Base-by-base conservation (phyloP, 2,329 filamentous ascomycete species). In the Hymenoscyphus fraxineus region DNA sequence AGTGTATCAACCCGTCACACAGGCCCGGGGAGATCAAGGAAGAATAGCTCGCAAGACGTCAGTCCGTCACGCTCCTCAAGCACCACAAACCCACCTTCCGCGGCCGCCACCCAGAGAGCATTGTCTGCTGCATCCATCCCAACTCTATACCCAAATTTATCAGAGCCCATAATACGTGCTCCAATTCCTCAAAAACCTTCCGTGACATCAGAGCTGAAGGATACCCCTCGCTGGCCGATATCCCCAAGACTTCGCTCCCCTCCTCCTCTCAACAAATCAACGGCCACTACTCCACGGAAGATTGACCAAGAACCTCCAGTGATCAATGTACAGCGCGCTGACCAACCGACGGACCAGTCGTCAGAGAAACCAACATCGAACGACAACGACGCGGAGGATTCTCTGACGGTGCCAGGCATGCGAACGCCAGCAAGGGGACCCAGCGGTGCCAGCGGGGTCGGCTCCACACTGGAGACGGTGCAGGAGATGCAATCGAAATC, bases 161-260 rank as follows among this genome's bases (percentile, higher is more conserved):
- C 86, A 65, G 91, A 96, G 68, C 77, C 84, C 6, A 80, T 81
- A 32, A 78, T 84, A 71, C 88, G 87, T 77, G 80, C 85, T 62
- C 82, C 87, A 56, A 83, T 83, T 67, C 85, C 89, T 15, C 83
- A 88, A 72, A 92, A 93, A 76, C 79, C 83, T 5, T 75, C 80
- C 31, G 73, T 80, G 67, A 74, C 76, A 59, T 75, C 80, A 60
- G 82, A 89, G 61, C 69, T 81, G 51, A 83, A 76, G 72, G 83
- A 87, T 64, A 83, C 83, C 61, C 86, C 86, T 67, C 85, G 88
- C 77, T 94, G 91, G 90, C 90, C 91, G 32, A 79, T 89, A 66
- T 93, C 91, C 58, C 91, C 91, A 57, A 85, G 91, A 67, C 76
- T 95, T 68, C 90, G 88, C 75, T 93, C 91, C 7, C 91, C 91